Evolutionary conservation across 805 yeast genomes (phyloP), one percentile per base, ranked within the genome.

Genomic region (Lachancea sp.): DNA sequence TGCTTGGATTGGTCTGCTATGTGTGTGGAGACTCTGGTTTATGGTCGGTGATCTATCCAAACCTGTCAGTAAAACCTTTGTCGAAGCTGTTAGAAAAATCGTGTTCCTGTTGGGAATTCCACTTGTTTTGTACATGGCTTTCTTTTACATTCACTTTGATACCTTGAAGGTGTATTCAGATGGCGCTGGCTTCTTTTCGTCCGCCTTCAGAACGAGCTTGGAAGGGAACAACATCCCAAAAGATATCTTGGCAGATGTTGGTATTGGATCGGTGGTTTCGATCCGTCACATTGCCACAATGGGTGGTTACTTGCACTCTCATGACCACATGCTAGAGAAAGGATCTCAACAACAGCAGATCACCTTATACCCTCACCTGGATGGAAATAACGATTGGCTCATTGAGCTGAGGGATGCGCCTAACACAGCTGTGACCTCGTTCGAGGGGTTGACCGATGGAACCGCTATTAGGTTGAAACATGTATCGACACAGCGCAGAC

Each of bases 221-320:
- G 61, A 65, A 2, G 87, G 82, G 42, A 75, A 82, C 54, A 64
- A 62, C 8, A 75, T 85, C 46, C 91, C 91, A 47, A 62, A 56
- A 26, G 60, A 75, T 47, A 78, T 85, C 31, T 56, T 60, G 33
- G 82, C 85, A 12, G 77, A 79, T 41, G 90, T 85, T 38, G 93
- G 93, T 52, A 78, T 80, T 49, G 83, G 85, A 30, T 84, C 91
- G 3, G 62, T 67, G 8, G 74, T 85, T 25, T 72, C 88, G 31
- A 53, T 85, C 33, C 82, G 83, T 59, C 95, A 85, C 58, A 50
- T 77, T 27, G 78, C 77, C 50, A 82, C 91, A 31, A 74, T 73
- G 54, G 93, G 90, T 53, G 93, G 93, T 41, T 85, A 85, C 64
- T 71, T 85, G 55, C 95, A 85, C 63, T 83, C 91, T n/a, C 95